phyloP scores from a whole-genome alignment of 352 stramenopile genomes.

The Phytophthora ramorum region DNA sequence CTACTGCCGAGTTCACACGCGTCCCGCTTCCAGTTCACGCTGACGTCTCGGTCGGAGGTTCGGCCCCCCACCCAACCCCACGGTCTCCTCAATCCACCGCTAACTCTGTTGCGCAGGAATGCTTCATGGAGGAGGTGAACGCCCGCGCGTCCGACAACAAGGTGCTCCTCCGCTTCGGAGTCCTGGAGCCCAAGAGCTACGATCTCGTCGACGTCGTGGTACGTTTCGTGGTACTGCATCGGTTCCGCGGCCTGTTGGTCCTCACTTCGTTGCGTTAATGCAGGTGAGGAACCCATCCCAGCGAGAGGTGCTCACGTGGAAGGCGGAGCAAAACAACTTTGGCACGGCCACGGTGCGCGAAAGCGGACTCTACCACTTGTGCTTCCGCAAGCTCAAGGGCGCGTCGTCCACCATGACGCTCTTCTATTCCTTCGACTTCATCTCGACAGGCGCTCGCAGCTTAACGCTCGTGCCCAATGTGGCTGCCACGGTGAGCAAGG shows the following conservation, averaged over 20 bases:
- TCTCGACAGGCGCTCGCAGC: slow-evolving; percentile 59
- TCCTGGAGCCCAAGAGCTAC: slow-evolving; percentile 59
- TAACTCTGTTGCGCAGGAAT: slow-evolving; percentile 43
- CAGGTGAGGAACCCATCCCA: slow-evolving; percentile 67
- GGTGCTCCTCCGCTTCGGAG: slow-evolving; percentile 68
- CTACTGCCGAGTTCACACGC: slow-evolving; percentile 21
- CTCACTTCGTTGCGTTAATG: not conserved
- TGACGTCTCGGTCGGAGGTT: slow-evolving; percentile 51
- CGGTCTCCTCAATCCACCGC: not conserved
- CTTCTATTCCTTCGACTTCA: slow-evolving; percentile 88
- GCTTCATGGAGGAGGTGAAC: slow-evolving; percentile 66
- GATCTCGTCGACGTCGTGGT: slow-evolving; percentile 64
- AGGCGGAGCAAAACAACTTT: slow-evolving; percentile 70
- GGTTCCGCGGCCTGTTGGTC: not conserved
- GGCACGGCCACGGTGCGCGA: slow-evolving; percentile 63
- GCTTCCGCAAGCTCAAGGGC: slow-evolving; percentile 71
- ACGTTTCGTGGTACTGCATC: slow-evolving; percentile 3
- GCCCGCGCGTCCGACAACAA: slow-evolving; percentile 62
- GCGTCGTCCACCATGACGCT: slow-evolving; percentile 62
- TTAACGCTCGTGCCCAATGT: slow-evolving; percentile 69
- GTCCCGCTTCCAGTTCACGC: slow-evolving; percentile 60
- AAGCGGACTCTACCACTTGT: slow-evolving; percentile 82
- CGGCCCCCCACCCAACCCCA: not conserved
- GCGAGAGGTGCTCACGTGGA: slow-evolving; percentile 60
- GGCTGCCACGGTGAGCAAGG: slow-evolving; percentile 64